A percentile compares a stretch with the other conserved stretches of the same genome.
Conservation (phyloP, 176 grass and related monocot species). For the Avena eriantha region DNA sequence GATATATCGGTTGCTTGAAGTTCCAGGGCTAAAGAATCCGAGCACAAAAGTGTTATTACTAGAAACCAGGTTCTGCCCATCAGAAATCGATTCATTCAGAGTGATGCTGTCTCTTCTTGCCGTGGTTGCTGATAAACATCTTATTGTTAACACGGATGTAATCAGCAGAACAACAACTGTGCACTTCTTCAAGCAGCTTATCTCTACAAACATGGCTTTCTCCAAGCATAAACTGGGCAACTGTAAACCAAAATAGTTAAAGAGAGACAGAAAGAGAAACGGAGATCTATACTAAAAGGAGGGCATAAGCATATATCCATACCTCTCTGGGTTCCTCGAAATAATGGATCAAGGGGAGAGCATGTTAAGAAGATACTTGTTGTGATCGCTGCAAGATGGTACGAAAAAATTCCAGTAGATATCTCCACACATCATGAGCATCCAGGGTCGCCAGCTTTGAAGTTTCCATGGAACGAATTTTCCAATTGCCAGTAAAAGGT, state of each 20-base stretch:
- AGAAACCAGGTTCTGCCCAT: constrained; percentile 53
- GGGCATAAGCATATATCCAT: background rate
- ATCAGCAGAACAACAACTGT: constrained; percentile 24
- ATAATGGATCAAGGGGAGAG: background rate
- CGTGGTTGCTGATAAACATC: constrained; percentile 27
- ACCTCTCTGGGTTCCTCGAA: constrained; percentile 28
- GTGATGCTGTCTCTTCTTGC: constrained; percentile 24
- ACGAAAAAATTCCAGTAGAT: background rate
- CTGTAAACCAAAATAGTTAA: background rate
- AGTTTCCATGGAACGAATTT: constrained; percentile 11
- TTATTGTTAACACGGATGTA: constrained; percentile 32
- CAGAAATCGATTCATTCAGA: constrained; percentile 49
- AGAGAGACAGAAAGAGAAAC: background rate
- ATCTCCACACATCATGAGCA: constrained; percentile 27
- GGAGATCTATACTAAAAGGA: background rate
- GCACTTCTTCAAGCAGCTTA: background rate
- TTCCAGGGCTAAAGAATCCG: constrained; percentile 65
- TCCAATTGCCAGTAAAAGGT: background rate
- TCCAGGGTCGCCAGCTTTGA: background rate
- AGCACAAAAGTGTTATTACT: constrained; percentile 32
- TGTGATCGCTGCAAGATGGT: background rate
- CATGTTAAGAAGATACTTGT: background rate
- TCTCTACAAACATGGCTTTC: constrained; percentile 28
- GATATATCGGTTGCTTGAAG: constrained; percentile 47
- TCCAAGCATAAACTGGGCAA: constrained; percentile 10